A percentile compares a stretch with the other conserved stretches of the same genome.
Evolutionary conservation across 2,329 filamentous ascomycete genomes (phyloP).

Genomic region (Biscogniauxia mediterranea): DNA sequence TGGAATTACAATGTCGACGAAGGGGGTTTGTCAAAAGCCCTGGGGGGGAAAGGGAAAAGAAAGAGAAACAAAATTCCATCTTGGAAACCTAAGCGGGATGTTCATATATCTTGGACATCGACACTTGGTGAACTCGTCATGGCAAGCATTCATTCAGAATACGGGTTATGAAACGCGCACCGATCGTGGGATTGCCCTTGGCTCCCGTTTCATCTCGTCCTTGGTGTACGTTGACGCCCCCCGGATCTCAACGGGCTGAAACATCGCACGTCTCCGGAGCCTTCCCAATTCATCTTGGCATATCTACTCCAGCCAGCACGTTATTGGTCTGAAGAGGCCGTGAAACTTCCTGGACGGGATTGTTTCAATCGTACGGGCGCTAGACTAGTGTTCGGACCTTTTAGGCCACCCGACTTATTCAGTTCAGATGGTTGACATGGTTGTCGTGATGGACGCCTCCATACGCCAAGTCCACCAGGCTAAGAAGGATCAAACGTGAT

Average conservation of each 20-base stretch:
- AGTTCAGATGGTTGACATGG: background rate
- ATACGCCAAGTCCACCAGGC: background rate
- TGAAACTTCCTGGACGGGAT: background rate
- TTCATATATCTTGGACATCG: background rate
- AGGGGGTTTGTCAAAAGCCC: background rate
- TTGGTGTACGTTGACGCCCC: background rate
- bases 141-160: background rate
- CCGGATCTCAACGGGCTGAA: background rate
- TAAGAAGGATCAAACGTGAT: background rate
- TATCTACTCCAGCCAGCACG: background rate
- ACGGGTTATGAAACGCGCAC: background rate
- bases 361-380: background rate
- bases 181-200: background rate
- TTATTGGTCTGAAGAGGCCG: background rate
- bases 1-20: background rate
- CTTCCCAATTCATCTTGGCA: background rate
- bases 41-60: background rate
- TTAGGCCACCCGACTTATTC: background rate
- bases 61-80: background rate
- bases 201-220: background rate
- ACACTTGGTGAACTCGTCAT: background rate
- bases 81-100: background rate
- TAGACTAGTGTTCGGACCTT: background rate
- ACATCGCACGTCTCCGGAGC: background rate
- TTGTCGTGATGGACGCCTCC: background rate